Conservation (phyloP, 352 stramenopile species). For the Plasmopara halstedii region DNA sequence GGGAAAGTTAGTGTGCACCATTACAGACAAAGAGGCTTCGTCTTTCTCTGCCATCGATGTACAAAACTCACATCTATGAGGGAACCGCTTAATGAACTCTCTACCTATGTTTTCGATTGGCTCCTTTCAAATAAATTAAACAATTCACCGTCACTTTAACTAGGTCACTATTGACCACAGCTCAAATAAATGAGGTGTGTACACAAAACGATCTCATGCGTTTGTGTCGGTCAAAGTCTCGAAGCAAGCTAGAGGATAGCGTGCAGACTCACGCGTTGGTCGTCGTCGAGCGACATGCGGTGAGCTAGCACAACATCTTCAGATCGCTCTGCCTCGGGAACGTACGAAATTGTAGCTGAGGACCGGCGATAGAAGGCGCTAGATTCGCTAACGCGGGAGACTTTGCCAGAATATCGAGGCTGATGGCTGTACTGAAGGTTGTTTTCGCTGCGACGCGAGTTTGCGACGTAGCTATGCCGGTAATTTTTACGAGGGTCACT, state of each 20-base stretch:
- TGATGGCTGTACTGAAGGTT: constrained; percentile 24
- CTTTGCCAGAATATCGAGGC: constrained; percentile 19
- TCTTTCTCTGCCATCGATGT: too few relatives aligned
- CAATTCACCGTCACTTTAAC: constrained; percentile 9
- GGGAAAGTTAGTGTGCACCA: too few relatives aligned
- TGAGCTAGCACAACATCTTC: constrained; percentile 52
- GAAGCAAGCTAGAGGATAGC: constrained; percentile 38
- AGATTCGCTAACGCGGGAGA: constrained; percentile 35
- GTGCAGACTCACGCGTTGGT: constrained; percentile 54
- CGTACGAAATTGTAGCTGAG: constrained; percentile 21
- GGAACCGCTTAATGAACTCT: too few relatives aligned
- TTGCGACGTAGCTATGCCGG: constrained; percentile 25
- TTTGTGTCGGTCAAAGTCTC: constrained; percentile 1
- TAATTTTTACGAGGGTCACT: constrained; percentile 15
- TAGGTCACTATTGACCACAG: neutral
- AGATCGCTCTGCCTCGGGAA: constrained; percentile 26
- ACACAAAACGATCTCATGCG: constrained; percentile 3
- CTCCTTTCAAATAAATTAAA: constrained; percentile 39
- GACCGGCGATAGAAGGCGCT: constrained; percentile 41
- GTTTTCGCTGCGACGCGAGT: constrained; percentile 26
- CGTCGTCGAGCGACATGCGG: constrained; percentile 50
- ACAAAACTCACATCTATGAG: too few relatives aligned
- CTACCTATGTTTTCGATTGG: constrained; percentile 17
- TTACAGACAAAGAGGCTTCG: too few relatives aligned
- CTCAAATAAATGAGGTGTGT: constrained; percentile 3